Conservation (phyloP, 2,329 filamentous ascomycete species). For the Aspergillus uvarum region DNA sequence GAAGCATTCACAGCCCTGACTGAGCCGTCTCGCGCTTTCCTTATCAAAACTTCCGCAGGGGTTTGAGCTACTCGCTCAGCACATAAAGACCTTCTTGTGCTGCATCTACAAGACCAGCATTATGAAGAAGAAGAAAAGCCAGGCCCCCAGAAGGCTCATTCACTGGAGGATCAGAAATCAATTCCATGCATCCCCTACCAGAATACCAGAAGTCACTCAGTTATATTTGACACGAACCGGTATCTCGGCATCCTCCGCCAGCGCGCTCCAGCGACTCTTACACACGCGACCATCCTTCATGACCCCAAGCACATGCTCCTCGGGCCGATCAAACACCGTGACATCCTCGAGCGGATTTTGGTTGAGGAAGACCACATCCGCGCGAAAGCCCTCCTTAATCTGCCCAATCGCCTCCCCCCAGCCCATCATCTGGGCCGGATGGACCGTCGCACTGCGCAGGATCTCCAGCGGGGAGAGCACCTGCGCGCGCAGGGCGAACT, state of each 20-base stretch:
- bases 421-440: slow-evolving; percentile 52
- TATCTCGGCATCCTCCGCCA: slow-evolving; percentile 6
- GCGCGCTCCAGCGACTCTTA: not conserved
- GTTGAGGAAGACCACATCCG: slow-evolving; percentile 56
- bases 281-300: slow-evolving; percentile 57
- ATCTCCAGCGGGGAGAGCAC: slow-evolving; percentile 47
- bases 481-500: slow-evolving; percentile 49
- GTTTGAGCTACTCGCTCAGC: too few relatives aligned
- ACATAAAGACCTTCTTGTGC: too few relatives aligned
- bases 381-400: slow-evolving; percentile 51
- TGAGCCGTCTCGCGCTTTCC: too few relatives aligned
- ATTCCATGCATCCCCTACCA: too few relatives aligned
- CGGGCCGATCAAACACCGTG: slow-evolving; percentile 49
- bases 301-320: slow-evolving; percentile 51
- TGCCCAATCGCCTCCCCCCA: slow-evolving; percentile 52
- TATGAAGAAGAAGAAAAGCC: too few relatives aligned
- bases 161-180: too few relatives aligned
- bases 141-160: too few relatives aligned
- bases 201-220: too few relatives aligned
- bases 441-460: slow-evolving; percentile 54
- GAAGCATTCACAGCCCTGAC: too few relatives aligned
- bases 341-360: slow-evolving; percentile 58
- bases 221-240: not conserved
- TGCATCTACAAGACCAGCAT: too few relatives aligned
- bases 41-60: too few relatives aligned